Percentiles rank a stretch among this genome's conserved stretches.
Conservation (phyloP, 495 filamentous ascomycete species). For the Glutinoglossum americanum region DNA sequence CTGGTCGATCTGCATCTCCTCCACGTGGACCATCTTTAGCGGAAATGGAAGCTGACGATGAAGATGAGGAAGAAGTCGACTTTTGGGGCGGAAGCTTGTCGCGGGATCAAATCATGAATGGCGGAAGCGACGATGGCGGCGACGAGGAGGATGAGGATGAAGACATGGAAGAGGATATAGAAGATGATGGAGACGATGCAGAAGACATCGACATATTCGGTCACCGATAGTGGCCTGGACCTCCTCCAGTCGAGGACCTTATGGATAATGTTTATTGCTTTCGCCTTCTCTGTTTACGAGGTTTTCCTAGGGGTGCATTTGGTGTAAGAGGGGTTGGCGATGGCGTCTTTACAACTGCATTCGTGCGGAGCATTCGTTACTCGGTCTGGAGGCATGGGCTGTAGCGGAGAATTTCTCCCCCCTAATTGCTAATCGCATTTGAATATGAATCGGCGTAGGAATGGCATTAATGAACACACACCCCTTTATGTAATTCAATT, state of each 20-base stretch:
- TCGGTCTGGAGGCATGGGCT: background rate
- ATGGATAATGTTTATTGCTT: background rate
- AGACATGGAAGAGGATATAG: slow-evolving; percentile 25
- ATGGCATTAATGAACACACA: too few species aligned
- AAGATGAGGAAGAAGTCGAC: slow-evolving; percentile 35
- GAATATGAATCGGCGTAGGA: too few species aligned
- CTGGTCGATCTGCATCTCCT: background rate
- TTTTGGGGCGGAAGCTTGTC: slow-evolving; percentile 33
- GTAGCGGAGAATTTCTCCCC: background rate
- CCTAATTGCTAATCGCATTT: background rate
- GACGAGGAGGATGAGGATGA: slow-evolving; percentile 20
- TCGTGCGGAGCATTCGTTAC: background rate
- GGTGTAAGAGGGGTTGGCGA: background rate
- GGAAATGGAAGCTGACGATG: slow-evolving; percentile 21
- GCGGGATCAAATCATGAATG: slow-evolving; percentile 12
- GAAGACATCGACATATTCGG: background rate
- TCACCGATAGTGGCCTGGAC: background rate
- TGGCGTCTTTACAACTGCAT: background rate
- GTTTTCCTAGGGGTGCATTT: background rate
- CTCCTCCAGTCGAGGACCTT: background rate
- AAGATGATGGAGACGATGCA: slow-evolving; percentile 14
- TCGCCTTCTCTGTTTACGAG: background rate
- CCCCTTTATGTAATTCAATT: too few species aligned
- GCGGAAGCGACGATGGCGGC: slow-evolving; percentile 16
- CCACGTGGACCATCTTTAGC: slow-evolving; percentile 12